Conservation (phyloP, 768 basidiomycete species). For the Dentipellis sp. region DNA sequence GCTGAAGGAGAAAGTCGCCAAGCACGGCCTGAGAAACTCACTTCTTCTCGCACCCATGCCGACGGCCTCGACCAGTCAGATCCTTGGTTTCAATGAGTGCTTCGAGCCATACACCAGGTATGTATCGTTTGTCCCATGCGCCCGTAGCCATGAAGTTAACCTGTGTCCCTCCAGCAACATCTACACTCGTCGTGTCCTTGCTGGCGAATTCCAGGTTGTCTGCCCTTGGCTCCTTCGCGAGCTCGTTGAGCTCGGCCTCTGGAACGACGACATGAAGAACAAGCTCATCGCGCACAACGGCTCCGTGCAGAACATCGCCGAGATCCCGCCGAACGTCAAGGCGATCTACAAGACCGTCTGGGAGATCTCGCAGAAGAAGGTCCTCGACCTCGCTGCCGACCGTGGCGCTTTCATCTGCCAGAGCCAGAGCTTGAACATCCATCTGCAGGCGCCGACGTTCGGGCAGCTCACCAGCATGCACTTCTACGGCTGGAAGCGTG, state of each 20-base stretch:
- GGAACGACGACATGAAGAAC: conserved; percentile 99
- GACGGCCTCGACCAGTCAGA: conserved; percentile 96
- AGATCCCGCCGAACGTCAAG: conserved; percentile 85
- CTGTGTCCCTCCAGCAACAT: conserved; percentile 62
- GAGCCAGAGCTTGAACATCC: conserved; percentile 89
- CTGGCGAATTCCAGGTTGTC: conserved; percentile 98
- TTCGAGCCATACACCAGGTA: conserved; percentile 97
- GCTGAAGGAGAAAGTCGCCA: conserved; percentile 79
- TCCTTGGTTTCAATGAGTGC: conserved; percentile 96
- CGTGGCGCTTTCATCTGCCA: conserved; percentile 98
- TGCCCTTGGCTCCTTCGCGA: conserved; percentile 99
- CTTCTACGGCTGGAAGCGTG: conserved; percentile 99
- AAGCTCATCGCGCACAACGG: conserved; percentile 97
- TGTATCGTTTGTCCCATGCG: conserved; percentile 6
- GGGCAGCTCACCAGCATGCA: conserved; percentile 95
- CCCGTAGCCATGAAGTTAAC: not conserved
- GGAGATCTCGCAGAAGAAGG: conserved; percentile 98
- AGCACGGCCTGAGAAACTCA: conserved; percentile 82
- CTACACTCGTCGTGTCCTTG: conserved; percentile 97
- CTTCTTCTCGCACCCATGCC: conserved; percentile 96
- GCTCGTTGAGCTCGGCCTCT: conserved; percentile 88
- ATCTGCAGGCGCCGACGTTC: conserved; percentile 79
- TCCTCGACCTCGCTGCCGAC: conserved; percentile 97
- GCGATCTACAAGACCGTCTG: conserved; percentile 99
- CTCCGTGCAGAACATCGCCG: conserved; percentile 78